Evolutionary conservation across 352 stramenopile species (phyloP).

Genomic region (Phytophthora vignae): DNA sequence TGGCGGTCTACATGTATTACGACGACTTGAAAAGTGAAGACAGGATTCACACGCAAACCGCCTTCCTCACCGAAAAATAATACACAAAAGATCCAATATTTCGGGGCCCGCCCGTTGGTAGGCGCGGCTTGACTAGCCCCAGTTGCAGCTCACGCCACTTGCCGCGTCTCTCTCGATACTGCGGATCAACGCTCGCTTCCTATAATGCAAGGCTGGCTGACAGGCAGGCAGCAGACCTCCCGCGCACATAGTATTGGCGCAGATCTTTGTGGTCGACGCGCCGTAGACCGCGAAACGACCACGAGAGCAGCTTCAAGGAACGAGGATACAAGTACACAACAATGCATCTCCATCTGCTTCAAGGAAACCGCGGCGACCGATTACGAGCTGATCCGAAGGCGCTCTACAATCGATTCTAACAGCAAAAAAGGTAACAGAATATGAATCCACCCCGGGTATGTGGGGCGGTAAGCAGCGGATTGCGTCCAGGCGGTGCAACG

Average conservation of each 20-base stretch:
- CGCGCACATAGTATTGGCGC: background rate
- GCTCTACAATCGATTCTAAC: background rate
- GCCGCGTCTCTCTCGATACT: background rate
- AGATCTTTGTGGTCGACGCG: conserved; percentile 1
- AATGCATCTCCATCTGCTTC: background rate
- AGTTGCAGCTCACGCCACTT: background rate
- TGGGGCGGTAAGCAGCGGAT: background rate
- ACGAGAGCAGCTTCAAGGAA: background rate
- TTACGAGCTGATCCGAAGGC: conserved; percentile 1
- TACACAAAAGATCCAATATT: conserved; percentile 22
- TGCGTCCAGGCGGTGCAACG: background rate
- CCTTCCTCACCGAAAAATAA: conserved; percentile 6
- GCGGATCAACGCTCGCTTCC: background rate
- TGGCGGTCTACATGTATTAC: no score
- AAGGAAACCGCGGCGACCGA: background rate
- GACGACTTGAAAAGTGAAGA: background rate
- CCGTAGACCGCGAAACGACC: background rate
- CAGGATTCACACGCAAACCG: background rate
- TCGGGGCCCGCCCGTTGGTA: background rate
- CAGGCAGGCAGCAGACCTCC: no score
- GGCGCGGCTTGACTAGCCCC: background rate
- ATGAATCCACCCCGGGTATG: background rate
- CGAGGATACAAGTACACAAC: background rate
- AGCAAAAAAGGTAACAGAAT: background rate
- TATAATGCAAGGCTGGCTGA: background rate